Conservation (phyloP, 2,329 filamentous ascomycete species). For the Orbilia javanica region DNA sequence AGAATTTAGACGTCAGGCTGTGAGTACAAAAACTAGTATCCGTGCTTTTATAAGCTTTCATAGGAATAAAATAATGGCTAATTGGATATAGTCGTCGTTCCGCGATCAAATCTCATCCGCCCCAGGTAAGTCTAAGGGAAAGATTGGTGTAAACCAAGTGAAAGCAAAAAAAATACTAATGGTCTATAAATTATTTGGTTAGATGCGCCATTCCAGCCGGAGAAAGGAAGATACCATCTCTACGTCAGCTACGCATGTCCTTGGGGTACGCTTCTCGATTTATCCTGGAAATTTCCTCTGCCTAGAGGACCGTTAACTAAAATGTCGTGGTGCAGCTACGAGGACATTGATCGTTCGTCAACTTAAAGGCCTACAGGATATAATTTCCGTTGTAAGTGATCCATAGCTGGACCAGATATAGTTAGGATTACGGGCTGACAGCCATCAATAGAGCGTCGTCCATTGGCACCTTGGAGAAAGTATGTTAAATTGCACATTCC, state of each 20-base stretch:
- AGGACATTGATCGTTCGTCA: constrained; percentile 85
- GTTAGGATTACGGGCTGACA: not conserved
- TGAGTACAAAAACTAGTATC: constrained; percentile 3
- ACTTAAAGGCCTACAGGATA: constrained; percentile 90
- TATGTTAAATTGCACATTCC: constrained; percentile 54
- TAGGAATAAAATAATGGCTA: not conserved
- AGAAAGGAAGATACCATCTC: constrained; percentile 92
- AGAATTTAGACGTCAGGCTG: constrained; percentile 53
- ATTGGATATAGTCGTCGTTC: constrained; percentile 39
- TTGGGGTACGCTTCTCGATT: constrained; percentile 73
- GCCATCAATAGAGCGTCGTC: constrained; percentile 75
- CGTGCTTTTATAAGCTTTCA: not conserved
- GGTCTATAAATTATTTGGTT: constrained; percentile 75
- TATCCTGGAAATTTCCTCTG: not conserved
- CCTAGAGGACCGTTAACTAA: not conserved
- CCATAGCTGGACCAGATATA: too few species aligned
- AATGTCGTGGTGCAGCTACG: constrained; percentile 27
- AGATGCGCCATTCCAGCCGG: constrained; percentile 81
- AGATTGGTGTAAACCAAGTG: not conserved
- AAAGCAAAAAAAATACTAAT: not conserved
- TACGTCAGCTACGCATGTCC: constrained; percentile 95
- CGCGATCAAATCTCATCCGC: constrained; percentile 45
- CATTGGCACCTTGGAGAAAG: constrained; percentile 86
- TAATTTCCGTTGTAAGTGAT: constrained; percentile 69
- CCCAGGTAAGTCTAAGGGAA: constrained; percentile 12